phyloP scores from a whole-genome alignment of 192 early-diverging fungal genomes.

The Pecoramyces ruminantium region DNA sequence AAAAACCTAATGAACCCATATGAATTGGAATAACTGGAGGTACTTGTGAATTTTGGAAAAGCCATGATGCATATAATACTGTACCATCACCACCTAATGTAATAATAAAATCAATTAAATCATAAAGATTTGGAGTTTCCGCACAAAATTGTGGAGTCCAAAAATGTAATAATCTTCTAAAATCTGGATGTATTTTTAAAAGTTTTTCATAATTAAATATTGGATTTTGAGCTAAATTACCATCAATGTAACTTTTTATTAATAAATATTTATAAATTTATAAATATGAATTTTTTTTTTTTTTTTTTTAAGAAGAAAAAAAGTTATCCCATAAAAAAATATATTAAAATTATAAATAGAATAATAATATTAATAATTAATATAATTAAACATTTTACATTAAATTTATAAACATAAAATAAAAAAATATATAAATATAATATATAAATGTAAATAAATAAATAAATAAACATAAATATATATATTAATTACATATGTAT shows the following conservation, averaged over 20 bases:
- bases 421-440: no score
- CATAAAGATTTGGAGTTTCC: slow-evolving; percentile 15
- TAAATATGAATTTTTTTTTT: no score
- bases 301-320: no score
- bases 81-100: slow-evolving; percentile 96
- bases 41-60: slow-evolving; percentile 59
- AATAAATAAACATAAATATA: no score
- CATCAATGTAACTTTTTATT: neutral
- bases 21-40: slow-evolving; percentile 90
- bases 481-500: neutral
- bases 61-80: slow-evolving; percentile 79
- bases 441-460: no score
- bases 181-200: neutral
- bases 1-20: slow-evolving; percentile 83
- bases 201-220: neutral
- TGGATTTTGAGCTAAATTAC: neutral
- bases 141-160: slow-evolving; percentile 65
- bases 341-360: no score
- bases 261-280: no score
- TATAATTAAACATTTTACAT: no score
- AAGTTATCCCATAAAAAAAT: no score
- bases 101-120: slow-evolving; percentile 73
- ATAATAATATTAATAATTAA: no score
- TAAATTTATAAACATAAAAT: no score
- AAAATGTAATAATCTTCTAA: slow-evolving; percentile 11